Percentiles rank a stretch among this genome's conserved stretches.
Conservation (phyloP, 2,329 filamentous ascomycete genomes). For the Pezicula rhizophila region DNA sequence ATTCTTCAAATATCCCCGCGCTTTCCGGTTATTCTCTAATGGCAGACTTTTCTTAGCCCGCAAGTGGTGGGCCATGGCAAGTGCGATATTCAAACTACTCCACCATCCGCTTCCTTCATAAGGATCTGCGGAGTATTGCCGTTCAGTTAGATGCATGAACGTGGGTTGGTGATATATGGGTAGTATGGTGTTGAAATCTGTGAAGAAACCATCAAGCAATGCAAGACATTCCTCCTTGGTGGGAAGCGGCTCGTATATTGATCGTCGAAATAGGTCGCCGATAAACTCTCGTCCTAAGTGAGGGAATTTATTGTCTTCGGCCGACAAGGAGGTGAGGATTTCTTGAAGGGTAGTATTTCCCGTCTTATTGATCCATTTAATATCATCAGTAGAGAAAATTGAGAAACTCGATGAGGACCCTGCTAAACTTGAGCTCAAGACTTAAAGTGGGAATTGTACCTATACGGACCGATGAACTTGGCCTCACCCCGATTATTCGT, state of each 20-base stretch:
- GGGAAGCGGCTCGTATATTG: constrained; percentile 76
- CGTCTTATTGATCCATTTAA: constrained; percentile 97
- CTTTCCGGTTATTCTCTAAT: constrained; percentile 71
- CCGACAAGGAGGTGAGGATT: constrained; percentile 87
- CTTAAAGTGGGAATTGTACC: neutral
- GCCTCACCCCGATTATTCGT: constrained; percentile 94
- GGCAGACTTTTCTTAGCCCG: constrained; percentile 90
- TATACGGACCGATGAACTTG: constrained; percentile 74
- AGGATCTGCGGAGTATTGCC: constrained; percentile 85
- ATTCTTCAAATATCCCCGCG: constrained; percentile 94
- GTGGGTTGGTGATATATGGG: constrained; percentile 95
- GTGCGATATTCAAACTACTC: constrained; percentile 88
- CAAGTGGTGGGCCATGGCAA: constrained; percentile 88
- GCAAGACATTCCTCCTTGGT: constrained; percentile 80
- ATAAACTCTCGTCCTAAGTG: constrained; percentile 99
- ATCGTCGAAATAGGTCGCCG: constrained; percentile 80
- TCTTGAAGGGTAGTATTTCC: constrained; percentile 88
- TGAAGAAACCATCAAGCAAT: constrained; percentile 87
- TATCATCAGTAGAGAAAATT: constrained; percentile 96
- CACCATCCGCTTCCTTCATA: constrained; percentile 97
- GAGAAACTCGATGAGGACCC: constrained; percentile 96
- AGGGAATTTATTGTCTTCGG: constrained; percentile 81
- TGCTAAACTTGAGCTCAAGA: constrained; percentile 31
- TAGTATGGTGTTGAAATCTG: constrained; percentile 99
- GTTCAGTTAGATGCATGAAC: constrained; percentile 94